phyloP scores from a whole-genome alignment of 1,284 basidiomycete genomes.

The Schizophyllum commune region DNA sequence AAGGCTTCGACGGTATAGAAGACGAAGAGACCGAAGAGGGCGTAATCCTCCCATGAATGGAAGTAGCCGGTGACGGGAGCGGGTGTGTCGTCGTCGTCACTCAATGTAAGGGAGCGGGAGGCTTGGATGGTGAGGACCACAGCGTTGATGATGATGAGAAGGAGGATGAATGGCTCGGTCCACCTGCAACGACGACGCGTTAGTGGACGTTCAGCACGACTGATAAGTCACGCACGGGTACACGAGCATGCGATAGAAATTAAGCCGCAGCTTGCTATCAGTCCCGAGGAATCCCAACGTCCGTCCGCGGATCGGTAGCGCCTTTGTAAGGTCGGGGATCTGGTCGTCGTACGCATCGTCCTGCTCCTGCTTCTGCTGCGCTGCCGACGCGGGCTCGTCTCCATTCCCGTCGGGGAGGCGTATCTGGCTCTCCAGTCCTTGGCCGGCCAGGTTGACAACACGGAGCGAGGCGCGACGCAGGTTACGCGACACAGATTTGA shows the following conservation, averaged over 20 bases:
- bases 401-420: conserved; percentile 44
- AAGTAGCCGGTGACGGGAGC: conserved; percentile 69
- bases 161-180: conserved; percentile 82
- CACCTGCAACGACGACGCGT: conserved; percentile 31
- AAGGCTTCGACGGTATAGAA: conserved; percentile 87
- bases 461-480: conserved; percentile 70
- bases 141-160: conserved; percentile 82
- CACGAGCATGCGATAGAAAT: conserved; percentile 61
- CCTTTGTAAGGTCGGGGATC: conserved; percentile 37
- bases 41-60: conserved; percentile 82
- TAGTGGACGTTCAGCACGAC: conserved; percentile 22
- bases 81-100: conserved; percentile 37
- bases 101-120: conserved; percentile 43
- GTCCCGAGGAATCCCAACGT: conserved; percentile 77
- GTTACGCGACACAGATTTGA: conserved; percentile 51
- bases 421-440: conserved; percentile 52
- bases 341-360: conserved; percentile 27
- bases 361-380: conserved; percentile 15
- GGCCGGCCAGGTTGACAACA: conserved; percentile 74
- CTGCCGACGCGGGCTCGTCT: conserved; percentile 15
- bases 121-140: conserved; percentile 82
- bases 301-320: conserved; percentile 63
- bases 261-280: conserved; percentile 52
- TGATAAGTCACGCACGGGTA: conserved; percentile 40
- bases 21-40: conserved; percentile 76